Conservation (phyloP, 1,139 yeast species). For the Meyerozyma smithsonii region DNA sequence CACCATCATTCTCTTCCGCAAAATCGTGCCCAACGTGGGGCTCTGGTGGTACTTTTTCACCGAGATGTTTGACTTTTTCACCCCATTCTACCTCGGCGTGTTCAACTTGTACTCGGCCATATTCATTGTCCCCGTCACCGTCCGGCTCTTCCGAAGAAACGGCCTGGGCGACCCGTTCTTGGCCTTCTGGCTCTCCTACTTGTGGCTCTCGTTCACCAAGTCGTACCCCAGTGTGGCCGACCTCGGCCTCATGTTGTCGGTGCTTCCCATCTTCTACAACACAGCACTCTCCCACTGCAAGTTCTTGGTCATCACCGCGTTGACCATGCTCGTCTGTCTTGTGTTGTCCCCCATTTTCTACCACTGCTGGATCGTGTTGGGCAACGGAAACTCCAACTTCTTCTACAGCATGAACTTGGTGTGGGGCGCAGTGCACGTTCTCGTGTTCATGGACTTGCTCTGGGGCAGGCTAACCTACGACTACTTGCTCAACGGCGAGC, state of each 20-base stretch:
- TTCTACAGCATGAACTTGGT: slow-evolving; percentile 90
- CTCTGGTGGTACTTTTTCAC: slow-evolving; percentile 98
- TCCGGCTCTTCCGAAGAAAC: slow-evolving; percentile 48
- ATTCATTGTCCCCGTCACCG: slow-evolving; percentile 68
- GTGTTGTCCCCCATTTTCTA: slow-evolving; percentile 81
- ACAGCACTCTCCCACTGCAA: slow-evolving; percentile 33
- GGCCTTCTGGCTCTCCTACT: slow-evolving; percentile 56
- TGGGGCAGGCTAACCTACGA: slow-evolving; percentile 80
- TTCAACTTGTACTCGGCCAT: slow-evolving; percentile 74
- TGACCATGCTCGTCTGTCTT: slow-evolving; percentile 35
- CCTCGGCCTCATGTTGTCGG: slow-evolving; percentile 60
- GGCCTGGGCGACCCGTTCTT: slow-evolving; percentile 52
- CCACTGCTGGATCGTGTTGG: slow-evolving; percentile 90
- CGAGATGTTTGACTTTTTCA: slow-evolving; percentile 88
- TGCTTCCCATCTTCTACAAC: slow-evolving; percentile 53
- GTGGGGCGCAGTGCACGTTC: slow-evolving; percentile 67
- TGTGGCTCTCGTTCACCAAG: slow-evolving; percentile 70
- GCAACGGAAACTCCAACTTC: slow-evolving; percentile 94
- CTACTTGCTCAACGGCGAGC: slow-evolving; percentile 46
- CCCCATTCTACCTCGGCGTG: slow-evolving; percentile 75
- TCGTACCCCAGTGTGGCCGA: slow-evolving; percentile 91
- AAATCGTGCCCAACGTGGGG: slow-evolving; percentile 81
- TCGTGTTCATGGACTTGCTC: slow-evolving; percentile 67
- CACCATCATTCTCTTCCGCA: slow-evolving; percentile 54
- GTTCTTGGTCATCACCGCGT: slow-evolving; percentile 28